Conservation (phyloP, 306 rosid species). For the Vigna nakashimae region DNA sequence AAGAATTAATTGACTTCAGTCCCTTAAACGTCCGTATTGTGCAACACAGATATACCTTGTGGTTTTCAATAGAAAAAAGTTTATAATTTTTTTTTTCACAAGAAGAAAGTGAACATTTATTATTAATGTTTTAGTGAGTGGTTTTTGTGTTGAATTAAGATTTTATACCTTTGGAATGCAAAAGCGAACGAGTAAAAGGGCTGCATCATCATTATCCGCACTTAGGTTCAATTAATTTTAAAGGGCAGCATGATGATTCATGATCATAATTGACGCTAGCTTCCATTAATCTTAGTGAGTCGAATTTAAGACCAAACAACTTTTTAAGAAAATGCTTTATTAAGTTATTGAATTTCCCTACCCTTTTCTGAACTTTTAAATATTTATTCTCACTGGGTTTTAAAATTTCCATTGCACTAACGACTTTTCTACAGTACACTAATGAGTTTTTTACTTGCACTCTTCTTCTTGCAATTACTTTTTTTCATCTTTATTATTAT, state of each 20-base stretch:
- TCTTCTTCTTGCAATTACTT: too few relatives aligned
- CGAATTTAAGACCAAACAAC: not conserved
- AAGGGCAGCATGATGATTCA: conserved; percentile 14
- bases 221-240: not conserved
- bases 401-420: not conserved
- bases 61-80: too few relatives aligned
- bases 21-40: too few relatives aligned
- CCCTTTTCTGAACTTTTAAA: not conserved
- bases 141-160: not conserved
- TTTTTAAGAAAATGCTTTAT: conserved; percentile 20
- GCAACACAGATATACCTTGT: too few relatives aligned
- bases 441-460: too few relatives aligned
- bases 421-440: not conserved
- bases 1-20: too few relatives aligned
- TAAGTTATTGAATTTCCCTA: not conserved
- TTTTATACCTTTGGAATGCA: not conserved
- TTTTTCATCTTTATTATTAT: too few relatives aligned
- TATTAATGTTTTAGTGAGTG: not conserved
- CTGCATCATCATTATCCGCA: conserved; percentile 30
- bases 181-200: not conserved
- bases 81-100: not conserved
- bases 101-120: too few relatives aligned
- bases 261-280: not conserved
- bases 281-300: conserved; percentile 24
- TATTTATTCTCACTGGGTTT: not conserved